Conservation (phyloP, 2,329 filamentous ascomycete species). For the Pseudocercospora fijiensis region DNA sequence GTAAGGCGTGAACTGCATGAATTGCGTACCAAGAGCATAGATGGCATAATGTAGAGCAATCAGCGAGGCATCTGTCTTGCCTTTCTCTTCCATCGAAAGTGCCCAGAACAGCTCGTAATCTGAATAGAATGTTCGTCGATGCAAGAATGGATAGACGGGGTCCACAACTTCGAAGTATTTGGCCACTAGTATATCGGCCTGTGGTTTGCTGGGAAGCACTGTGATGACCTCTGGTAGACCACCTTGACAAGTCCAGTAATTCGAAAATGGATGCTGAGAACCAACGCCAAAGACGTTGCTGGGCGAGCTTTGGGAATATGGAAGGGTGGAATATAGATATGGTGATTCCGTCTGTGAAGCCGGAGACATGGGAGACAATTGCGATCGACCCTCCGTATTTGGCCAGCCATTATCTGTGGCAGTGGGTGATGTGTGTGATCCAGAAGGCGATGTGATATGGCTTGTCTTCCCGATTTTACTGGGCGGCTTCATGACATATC, state of each 20-base stretch:
- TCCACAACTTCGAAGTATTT: slow-evolving; percentile 64
- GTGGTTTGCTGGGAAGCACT: slow-evolving; percentile 71
- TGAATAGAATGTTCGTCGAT: slow-evolving; percentile 71
- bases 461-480: slow-evolving; percentile 36
- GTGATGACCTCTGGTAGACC: slow-evolving; percentile 72
- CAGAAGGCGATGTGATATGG: slow-evolving; percentile 24
- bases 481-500: slow-evolving; percentile 38
- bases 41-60: slow-evolving; percentile 74
- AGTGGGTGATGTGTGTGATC: slow-evolving; percentile 28
- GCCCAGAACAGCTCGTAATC: slow-evolving; percentile 80
- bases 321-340: slow-evolving; percentile 67
- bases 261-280: slow-evolving; percentile 74
- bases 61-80: slow-evolving; percentile 64
- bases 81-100: slow-evolving; percentile 55
- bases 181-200: slow-evolving; percentile 66
- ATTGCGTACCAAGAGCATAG: slow-evolving; percentile 75
- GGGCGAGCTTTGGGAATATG: slow-evolving; percentile 65
- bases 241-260: slow-evolving; percentile 80
- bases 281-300: slow-evolving; percentile 81
- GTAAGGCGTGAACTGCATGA: slow-evolving; percentile 59
- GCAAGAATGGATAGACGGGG: slow-evolving; percentile 77
- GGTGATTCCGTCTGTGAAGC: slow-evolving; percentile 36
- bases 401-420: slow-evolving; percentile 34
- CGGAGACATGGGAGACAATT: slow-evolving; percentile 15
- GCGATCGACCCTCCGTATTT: slow-evolving; percentile 27